Evolutionary conservation across 2,329 filamentous ascomycete species (phyloP).

Genomic region (Ophiostoma angusticollis): DNA sequence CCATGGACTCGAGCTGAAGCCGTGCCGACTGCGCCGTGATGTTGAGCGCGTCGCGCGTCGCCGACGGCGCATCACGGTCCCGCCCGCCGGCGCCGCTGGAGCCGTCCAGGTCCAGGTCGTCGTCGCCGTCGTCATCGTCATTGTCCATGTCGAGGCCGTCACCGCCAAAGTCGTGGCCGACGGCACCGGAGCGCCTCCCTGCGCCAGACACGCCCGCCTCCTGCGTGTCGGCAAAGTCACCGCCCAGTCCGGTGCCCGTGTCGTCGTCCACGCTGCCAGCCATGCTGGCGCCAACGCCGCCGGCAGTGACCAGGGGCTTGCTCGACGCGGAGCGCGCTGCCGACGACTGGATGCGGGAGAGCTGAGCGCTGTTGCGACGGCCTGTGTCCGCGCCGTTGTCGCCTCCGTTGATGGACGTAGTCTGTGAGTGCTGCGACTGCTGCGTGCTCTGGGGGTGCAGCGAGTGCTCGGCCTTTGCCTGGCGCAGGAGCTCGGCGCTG

Average conservation of each 20-base stretch:
- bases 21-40: constrained; percentile 94
- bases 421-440: constrained; percentile 25
- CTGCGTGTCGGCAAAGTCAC: constrained; percentile 14
- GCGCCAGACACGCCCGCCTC: background rate
- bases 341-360: constrained; percentile 28
- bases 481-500: constrained; percentile 61
- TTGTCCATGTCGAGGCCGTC: constrained; percentile 9
- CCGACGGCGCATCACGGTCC: constrained; percentile 51
- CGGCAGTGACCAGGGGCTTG: constrained; percentile 21
- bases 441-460: constrained; percentile 25
- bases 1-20: constrained; percentile 80
- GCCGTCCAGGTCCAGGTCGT: constrained; percentile 69
- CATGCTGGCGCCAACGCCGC: constrained; percentile 30
- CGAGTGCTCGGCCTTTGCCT: constrained; percentile 57
- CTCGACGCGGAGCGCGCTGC: constrained; percentile 19
- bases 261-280: constrained; percentile 36
- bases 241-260: constrained; percentile 18
- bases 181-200: background rate
- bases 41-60: constrained; percentile 85
- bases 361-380: constrained; percentile 31
- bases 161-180: constrained; percentile 21
- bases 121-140: constrained; percentile 43
- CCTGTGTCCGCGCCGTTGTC: background rate
- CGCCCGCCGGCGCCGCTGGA: constrained; percentile 50
- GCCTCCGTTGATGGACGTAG: constrained; percentile 27